Evolutionary conservation across 805 yeast species (phyloP).

Genomic region (Ogataea henricii): DNA sequence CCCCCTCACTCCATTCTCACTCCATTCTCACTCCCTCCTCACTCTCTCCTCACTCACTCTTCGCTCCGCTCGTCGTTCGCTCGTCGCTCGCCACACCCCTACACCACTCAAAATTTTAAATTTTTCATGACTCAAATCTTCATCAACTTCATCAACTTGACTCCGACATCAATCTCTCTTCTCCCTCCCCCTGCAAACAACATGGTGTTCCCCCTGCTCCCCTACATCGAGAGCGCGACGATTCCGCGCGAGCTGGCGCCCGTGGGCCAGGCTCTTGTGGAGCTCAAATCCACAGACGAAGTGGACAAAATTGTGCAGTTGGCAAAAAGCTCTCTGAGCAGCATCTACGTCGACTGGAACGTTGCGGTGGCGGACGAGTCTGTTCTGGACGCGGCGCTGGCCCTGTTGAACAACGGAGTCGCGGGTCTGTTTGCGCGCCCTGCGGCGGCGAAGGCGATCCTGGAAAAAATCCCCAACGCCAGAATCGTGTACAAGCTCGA

Average conservation of each 20-base stretch:
- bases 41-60: no score
- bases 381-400: conserved; percentile 22
- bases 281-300: conserved; percentile 17
- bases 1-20: no score
- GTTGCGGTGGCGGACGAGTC: conserved; percentile 19
- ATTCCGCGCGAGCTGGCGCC: conserved; percentile 23
- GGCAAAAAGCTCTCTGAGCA: conserved; percentile 18
- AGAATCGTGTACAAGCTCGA: conserved; percentile 32
- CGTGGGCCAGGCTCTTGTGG: conserved; percentile 33
- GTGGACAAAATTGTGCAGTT: conserved; percentile 12
- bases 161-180: background rate
- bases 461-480: conserved; percentile 36
- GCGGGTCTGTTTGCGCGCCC: conserved; percentile 27
- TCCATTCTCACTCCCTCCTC: no score
- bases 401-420: conserved; percentile 35
- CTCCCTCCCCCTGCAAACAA: background rate
- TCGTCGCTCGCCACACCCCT: background rate
- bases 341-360: conserved; percentile 31
- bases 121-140: background rate
- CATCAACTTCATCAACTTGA: background rate
- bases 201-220: conserved; percentile 39
- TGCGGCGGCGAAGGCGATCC: conserved; percentile 22
- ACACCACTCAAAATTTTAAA: background rate
- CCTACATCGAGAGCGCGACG: conserved; percentile 23
- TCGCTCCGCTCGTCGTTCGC: no score